Evolutionary conservation across 164 flowering plant species (phyloP).

Genomic region (Malania oleifera): DNA sequence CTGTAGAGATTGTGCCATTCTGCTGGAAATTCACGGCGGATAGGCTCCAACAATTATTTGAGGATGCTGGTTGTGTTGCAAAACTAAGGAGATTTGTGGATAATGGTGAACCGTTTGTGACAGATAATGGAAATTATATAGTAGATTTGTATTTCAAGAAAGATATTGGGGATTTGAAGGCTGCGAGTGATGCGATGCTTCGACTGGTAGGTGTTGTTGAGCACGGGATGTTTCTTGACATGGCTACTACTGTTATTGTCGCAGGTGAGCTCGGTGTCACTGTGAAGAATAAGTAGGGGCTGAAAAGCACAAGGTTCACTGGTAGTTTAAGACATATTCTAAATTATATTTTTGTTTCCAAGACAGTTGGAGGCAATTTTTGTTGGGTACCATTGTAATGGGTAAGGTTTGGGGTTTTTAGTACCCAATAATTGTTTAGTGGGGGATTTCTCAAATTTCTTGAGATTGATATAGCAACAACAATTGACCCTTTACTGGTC

Average conservation of each 20-base stretch:
- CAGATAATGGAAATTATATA: slow-evolving; percentile 78
- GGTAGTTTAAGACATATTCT: not conserved
- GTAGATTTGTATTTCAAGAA: slow-evolving; percentile 78
- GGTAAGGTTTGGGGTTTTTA: not conserved
- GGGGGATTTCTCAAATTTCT: slow-evolving; percentile 4
- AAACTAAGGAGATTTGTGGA: slow-evolving; percentile 44
- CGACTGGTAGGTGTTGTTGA: slow-evolving; percentile 82
- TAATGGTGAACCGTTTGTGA: slow-evolving; percentile 46
- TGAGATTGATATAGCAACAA: too few relatives aligned
- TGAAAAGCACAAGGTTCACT: slow-evolving; percentile 2
- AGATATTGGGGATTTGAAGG: slow-evolving; percentile 66
- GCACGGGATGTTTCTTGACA: slow-evolving; percentile 95
- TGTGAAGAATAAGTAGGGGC: slow-evolving; percentile 44
- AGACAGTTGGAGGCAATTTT: not conserved
- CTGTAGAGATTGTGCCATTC: slow-evolving; percentile 78
- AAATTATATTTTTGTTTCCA: not conserved
- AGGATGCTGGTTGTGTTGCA: slow-evolving; percentile 59
- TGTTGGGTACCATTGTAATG: slow-evolving; percentile 5
- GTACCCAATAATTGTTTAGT: not conserved
- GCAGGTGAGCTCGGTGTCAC: slow-evolving; percentile 69
- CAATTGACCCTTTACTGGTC: too few relatives aligned
- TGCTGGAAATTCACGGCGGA: slow-evolving; percentile 69
- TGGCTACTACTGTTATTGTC: slow-evolving; percentile 87
- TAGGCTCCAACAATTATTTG: slow-evolving; percentile 51
- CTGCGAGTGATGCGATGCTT: slow-evolving; percentile 65